phyloP scores from a whole-genome alignment of 306 rosid genomes.

The Sechiopsis laciniata region DNA sequence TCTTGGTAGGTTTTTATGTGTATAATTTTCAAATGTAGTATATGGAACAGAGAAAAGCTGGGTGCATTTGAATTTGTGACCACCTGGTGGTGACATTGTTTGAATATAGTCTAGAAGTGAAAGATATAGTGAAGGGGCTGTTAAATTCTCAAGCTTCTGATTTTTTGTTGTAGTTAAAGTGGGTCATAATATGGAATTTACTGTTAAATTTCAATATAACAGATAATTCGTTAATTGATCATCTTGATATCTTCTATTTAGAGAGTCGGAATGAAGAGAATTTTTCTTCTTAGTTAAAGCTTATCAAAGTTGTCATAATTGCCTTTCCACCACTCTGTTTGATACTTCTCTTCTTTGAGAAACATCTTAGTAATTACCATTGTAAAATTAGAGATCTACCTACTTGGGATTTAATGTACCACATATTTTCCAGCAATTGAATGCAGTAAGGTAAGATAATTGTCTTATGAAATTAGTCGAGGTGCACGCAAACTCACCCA shows the following conservation, averaged over 20 bases:
- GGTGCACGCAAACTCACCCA: too few species aligned
- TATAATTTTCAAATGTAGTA: neutral
- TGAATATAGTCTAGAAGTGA: conserved; percentile 1
- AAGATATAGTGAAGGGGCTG: neutral
- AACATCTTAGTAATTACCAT: neutral
- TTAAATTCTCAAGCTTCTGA: conserved; percentile 14
- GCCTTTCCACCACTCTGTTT: neutral
- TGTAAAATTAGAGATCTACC: neutral
- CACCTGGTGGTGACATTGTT: neutral
- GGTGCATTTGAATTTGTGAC: neutral
- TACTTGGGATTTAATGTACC: too few species aligned
- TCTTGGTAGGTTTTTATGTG: neutral
- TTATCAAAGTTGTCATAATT: neutral
- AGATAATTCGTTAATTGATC: neutral
- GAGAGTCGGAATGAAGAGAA: neutral
- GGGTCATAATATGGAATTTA: neutral
- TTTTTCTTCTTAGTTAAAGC: too few species aligned
- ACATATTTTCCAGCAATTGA: too few species aligned
- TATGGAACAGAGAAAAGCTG: conserved; percentile 13
- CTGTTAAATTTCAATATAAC: neutral
- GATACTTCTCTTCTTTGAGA: neutral
- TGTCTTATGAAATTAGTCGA: too few species aligned
- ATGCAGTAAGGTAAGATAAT: too few species aligned
- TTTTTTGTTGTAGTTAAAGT: neutral
- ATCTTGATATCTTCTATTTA: neutral